Base-by-base conservation (phyloP, 2,329 filamentous ascomycete genomes). In the Parafenestella ontariensis region DNA sequence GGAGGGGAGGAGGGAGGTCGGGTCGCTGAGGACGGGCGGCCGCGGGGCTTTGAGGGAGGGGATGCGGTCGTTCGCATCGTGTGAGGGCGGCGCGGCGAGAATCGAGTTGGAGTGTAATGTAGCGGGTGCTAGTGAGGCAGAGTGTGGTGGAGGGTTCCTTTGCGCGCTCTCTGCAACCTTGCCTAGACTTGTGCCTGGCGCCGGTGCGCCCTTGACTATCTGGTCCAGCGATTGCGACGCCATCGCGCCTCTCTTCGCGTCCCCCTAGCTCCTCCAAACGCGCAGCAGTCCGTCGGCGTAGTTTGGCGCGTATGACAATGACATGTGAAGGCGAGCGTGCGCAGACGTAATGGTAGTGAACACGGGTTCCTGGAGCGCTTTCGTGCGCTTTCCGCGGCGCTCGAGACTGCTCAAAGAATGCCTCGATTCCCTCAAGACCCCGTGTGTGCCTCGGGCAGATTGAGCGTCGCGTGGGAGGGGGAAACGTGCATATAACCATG, bases 191-290 rank as follows among this genome's bases (percentile, higher is more conserved):
- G 85, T 82, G 65, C 85, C 83, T 51, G 89, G 84, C 54, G 87
- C 81, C 54, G 92, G 89, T 45, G 91, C 89, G 70, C 93, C 94
- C 79, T 97, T 98, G 79, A 98, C 91, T 69, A 96, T 85, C 69
- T 92, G 92, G 79, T 97, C 93, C 71, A 96, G 83, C 58, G 85
- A 52, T 18, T 61, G 56, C 26, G 62, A 40, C 34, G 65, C 56
- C 63, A 66, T 65, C 37, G 49, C 15, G 45, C 15, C 24, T 28
- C 18, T 21, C 36, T 21, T 39, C 15, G 18, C 20, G n/a, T 40
- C 17, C 20, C 11, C 37, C 37, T n/a, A 15, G 37, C 4, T 40
- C 10, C 37, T 23, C 11, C 11, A 11, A n/a, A 24, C 37, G 9
- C 13, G 42, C 41, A 20, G 34, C 26, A 33, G 7, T 29, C 5